These are phyloP conservation scores for Penstemon barbatus DNA, from an alignment of 257 asterid genomes.

Conservation along the genomic window DNA sequence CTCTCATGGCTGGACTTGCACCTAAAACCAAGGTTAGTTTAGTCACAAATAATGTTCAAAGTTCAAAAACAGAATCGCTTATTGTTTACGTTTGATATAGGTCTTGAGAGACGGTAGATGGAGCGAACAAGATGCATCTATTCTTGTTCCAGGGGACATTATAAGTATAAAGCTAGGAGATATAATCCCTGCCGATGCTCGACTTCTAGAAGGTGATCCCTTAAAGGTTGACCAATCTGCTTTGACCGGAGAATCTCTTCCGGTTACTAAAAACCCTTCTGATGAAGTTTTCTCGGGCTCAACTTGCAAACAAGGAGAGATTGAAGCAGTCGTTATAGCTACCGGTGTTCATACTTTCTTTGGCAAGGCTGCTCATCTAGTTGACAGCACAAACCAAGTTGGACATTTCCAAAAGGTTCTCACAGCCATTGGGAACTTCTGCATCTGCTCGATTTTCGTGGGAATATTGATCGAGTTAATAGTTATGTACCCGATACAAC, in stretches of 20 bases:
- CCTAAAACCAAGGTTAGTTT: slow-evolving; percentile 81
- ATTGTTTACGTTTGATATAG: slow-evolving; percentile 29
- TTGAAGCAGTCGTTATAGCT: slow-evolving; percentile 92
- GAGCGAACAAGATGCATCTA: slow-evolving; percentile 90
- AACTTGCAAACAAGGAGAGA: slow-evolving; percentile 91
- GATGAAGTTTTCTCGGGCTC: slow-evolving; percentile 95
- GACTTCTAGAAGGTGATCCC: slow-evolving; percentile 95
- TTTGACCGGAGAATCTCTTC: slow-evolving; percentile 88
- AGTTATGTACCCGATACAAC: slow-evolving; percentile 94
- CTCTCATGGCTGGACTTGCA: slow-evolving; percentile 96
- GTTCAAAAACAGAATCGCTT: background rate
- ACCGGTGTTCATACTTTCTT: slow-evolving; percentile 96
- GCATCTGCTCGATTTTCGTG: slow-evolving; percentile 82
- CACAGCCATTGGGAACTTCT: slow-evolving; percentile 90
- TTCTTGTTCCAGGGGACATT: slow-evolving; percentile 89
- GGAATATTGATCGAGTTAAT: slow-evolving; percentile 73
- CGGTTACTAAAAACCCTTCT: slow-evolving; percentile 74
- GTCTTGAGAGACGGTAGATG: slow-evolving; percentile 83
- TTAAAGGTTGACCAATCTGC: slow-evolving; percentile 88
- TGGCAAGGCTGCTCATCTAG: slow-evolving; percentile 97
- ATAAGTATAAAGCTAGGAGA: slow-evolving; percentile 87
- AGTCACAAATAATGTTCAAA: slow-evolving; percentile 1
- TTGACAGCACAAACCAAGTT: slow-evolving; percentile 91
- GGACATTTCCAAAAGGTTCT: slow-evolving; percentile 96
- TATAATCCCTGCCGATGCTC: slow-evolving; percentile 92